Evolutionary conservation across 2,329 filamentous ascomycete genomes (phyloP), one percentile per base, ranked within the genome.

Genomic region (Epichloe hybrida): DNA sequence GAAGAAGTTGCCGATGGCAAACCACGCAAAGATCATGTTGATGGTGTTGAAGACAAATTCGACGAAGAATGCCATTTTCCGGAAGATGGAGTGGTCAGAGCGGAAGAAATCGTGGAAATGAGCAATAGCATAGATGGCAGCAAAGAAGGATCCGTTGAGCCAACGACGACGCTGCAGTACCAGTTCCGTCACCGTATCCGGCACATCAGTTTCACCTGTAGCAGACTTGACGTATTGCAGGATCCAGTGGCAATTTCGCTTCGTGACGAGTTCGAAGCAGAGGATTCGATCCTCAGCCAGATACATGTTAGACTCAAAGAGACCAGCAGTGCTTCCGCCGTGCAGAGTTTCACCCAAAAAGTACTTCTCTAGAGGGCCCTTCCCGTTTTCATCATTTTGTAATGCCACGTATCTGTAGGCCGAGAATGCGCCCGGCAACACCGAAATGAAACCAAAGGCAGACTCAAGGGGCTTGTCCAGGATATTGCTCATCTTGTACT

Each of bases 401-500:
- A 98, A 73, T 4, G 93, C 93, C 9, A 95, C 78, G 65, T 88
- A 98, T 39, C 93, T 85, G 67, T 98, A 98, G 20, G 93, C 93
- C n/a, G 91, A 97, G 69, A 98, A 95, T 52, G 93, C 93, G 72
- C 93, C 93, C 0, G 93, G 93, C 63, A 98, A 75, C 62, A 98
- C 93, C 43, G 88, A 88, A 64, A 98, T 97, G 71, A 97, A 98
- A 45, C 93, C 93, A 66, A 98, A 98, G 0, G 91, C 88, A 4
- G 91, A 97, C 66, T 98, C 93, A 40, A 98, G 73, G 2, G 93
- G 93, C 71, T 98, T 98, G 67, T 98, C 93, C 43, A 98, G 77
- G 63, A 98, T 98, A 63, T 98, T 98, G 67, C 88, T 95, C 86
- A 98, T 95, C 77, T 98, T 98, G 77, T 98, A 98, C 72, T 98